Base-by-base conservation (phyloP, 2,329 filamentous ascomycete genomes). In the Aspergillus japonicus region DNA sequence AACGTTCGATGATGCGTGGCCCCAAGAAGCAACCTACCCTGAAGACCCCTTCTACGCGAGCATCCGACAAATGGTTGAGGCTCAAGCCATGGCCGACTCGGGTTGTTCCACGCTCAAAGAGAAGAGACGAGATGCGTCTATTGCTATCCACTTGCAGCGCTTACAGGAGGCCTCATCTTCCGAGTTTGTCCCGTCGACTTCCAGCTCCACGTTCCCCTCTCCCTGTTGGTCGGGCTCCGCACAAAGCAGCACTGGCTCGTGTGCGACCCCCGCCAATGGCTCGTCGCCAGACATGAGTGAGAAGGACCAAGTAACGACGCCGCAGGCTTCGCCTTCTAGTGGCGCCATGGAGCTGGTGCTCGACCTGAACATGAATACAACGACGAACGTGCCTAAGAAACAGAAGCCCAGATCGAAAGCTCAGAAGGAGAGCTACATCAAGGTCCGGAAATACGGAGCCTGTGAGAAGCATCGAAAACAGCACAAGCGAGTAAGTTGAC, bases 401-500 rank as follows among this genome's bases (percentile, higher is more conserved):
- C 77, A 78, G 52, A 76, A 76, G 52, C 75, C 75, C 23, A 70
- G 76, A 16, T 78, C 76, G 4, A 71, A 71, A 56, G 75, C 75
- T 10, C 76, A 78, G 63, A 76, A 73, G 39, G 75, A 78, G 57
- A 77, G 75, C 56, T 78, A 78, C 61, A 77, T 77, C 62, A 77
- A 77, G 54, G 76, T 72, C 53, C 73, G 77, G 1, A 77, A 76
- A 48, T 73, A 77, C 31, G 77, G 77, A 24, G 77, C 76, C 47
- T 78, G 77, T 56, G 73, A 77, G 59, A 78, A 78, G 63, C 77
- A 78, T 63, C 73, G 74, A 59, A 77, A 76, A 59, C 76, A 78
- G 56, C 76, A 78, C 58, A 78, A 78, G 59, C 64, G 75, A 57
- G 76, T 78, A 67, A 68, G 74, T 65, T 23, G 8, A 44, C 47